phyloP scores from a whole-genome alignment of 768 basidiomycete genomes.

The Epithele typhae region DNA sequence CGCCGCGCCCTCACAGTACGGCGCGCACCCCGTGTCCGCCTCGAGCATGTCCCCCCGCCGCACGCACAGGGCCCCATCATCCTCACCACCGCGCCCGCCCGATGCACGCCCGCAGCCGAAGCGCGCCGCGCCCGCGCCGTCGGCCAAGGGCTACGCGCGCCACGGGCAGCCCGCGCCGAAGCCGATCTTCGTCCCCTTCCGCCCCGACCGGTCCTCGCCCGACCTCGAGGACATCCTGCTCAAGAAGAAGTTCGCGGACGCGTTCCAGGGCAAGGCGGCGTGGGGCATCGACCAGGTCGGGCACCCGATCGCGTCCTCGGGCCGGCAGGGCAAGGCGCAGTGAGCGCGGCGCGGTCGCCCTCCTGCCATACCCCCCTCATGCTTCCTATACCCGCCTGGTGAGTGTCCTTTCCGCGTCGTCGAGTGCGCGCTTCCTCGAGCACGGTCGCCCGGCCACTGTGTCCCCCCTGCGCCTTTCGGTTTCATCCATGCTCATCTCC shows the following conservation, averaged over 20 bases:
- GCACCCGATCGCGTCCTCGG: conserved; percentile 9
- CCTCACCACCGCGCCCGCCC: conserved; percentile 14
- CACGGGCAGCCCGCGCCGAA: conserved; percentile 3
- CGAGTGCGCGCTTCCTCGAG: not conserved
- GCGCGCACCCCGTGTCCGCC: conserved; percentile 37
- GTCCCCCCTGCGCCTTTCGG: not conserved
- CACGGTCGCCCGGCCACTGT: not conserved
- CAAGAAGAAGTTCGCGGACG: conserved; percentile 32
- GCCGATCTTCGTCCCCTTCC: conserved; percentile 49
- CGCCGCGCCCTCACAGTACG: conserved; percentile 45
- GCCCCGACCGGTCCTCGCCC: conserved; percentile 48
- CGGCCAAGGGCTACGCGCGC: no score
- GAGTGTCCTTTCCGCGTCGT: conserved; percentile 4
- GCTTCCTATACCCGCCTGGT: conserved; percentile 1
- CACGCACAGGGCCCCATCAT: conserved; percentile 10
- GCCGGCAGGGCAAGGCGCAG: conserved; percentile 12
- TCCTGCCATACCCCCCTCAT: conserved; percentile 20
- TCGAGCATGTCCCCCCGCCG: conserved; percentile 7
- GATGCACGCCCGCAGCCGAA: conserved; percentile 25
- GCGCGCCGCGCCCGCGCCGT: conserved; percentile 15
- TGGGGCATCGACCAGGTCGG: conserved; percentile 24
- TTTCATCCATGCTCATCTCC: conserved; percentile 2
- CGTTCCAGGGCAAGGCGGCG: conserved; percentile 24
- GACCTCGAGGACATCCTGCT: conserved; percentile 44
- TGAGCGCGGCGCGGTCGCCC: conserved; percentile 8